Evolutionary conservation across 371 early-diverging fungal species (phyloP), one percentile per base, ranked within the genome.

Genomic region (Capniomyces stellatus): DNA sequence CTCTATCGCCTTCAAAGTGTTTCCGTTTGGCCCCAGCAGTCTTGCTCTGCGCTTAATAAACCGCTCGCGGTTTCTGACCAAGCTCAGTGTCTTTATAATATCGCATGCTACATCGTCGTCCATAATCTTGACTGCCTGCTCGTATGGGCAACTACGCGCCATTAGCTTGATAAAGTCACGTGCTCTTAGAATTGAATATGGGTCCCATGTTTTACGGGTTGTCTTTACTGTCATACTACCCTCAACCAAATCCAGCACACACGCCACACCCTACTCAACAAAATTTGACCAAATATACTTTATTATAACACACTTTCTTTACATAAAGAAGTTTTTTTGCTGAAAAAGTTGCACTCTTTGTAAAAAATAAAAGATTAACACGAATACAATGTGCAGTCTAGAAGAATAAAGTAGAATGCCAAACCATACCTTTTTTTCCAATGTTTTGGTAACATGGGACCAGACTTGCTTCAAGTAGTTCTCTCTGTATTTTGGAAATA

Each of bases 401-500:
- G n/a, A n/a, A n/a, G n/a, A n/a, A n/a, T n/a, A n/a, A n/a, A n/a
- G n/a, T n/a, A n/a, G n/a, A n/a, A n/a, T n/a, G n/a, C n/a, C 6
- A 55, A 67, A 58, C n/a, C n/a, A n/a, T 75, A 81, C 85, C 49
- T 75, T 76, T 64, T 81, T 80, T 18, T 92, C 88, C 30, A 98
- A 73, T 1, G 85, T 79, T 57, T 75, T 75, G n/a, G 86, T 93
- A 15, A 93, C 83, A 46, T 85, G 83, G n/a, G 93, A 87, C 91
- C 98, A 95, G 23, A 88, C 78, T 66, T 94, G 89, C 54, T 78
- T 76, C 61, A 99, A 72, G 62, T 98, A 98, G 54, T 78, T 76
- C 70, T 98, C 97, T 60, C 98, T 77, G 77, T 98, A 96, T 73
- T 92, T 93, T 15, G 99, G 98, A 60, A 97, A 99, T 59, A 98